Evolutionary conservation across 2,329 filamentous ascomycete genomes (phyloP), one percentile per base, ranked within the genome.

Genomic region (Lachnellula cervina): DNA sequence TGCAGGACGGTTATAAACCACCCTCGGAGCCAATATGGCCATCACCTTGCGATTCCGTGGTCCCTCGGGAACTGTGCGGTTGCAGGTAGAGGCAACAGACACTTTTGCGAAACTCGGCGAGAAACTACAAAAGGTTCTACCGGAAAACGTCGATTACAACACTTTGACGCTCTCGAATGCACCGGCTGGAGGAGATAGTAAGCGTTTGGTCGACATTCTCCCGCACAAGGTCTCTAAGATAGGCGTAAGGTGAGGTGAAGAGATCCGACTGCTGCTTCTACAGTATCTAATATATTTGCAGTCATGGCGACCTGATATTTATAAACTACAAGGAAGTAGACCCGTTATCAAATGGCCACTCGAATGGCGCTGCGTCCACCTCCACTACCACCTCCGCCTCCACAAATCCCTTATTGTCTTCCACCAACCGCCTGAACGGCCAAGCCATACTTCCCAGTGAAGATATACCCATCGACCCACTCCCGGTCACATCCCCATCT

Each of bases 231-330:
- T 88, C 54, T 75, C 75, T 43, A 78, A 83, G 66, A 80, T 86
- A 55, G 83, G 83, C 3, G 71, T 88, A 37, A 80, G 78, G 82
- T 83, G 74, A 60, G 74, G 13, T n/a, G 9, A 35, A 13, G 16
- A 49, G 8, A 38, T 25, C 47, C 11, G 9, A 17, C 9, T 19
- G 28, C 50, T 57, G 11, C 47, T 25, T 11, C n/a, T 32, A 17
- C 19, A 13, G 11, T 17, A 8, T 17, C 19, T 44, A 44, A 44
- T 14, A 44, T 14, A 0, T 25, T 34, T 35, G 21, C 4, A 94
- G 89, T 60, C 90, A 99, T 70, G 94, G 94, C 60, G 91, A 96
- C 69, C 84, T 96, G 68, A 83, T 99, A 61, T 99, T 91, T 73
- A 77, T 97, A 62, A 85, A 82, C 62, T 99, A 95, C 74, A 76